Conservation (phyloP, 345 rosid genomes). For the Mallotus nudiflorus region DNA sequence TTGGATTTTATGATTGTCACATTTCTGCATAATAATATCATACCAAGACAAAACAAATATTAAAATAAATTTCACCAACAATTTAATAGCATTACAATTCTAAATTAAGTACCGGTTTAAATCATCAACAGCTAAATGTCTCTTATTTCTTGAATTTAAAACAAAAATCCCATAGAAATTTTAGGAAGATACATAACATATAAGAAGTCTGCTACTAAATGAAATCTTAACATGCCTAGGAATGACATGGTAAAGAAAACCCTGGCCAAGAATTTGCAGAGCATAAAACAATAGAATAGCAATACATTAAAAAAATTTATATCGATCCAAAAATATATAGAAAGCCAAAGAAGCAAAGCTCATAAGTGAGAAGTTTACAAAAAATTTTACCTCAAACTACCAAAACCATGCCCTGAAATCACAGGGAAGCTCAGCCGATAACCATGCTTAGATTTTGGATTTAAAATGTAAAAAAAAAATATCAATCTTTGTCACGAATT, state of each 20-base stretch:
- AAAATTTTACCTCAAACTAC: slow-evolving; percentile 3
- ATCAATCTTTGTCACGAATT: slow-evolving; percentile 4
- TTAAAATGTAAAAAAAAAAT: slow-evolving; percentile 8
- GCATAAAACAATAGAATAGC: not conserved
- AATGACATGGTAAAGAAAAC: not conserved
- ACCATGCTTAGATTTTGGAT: not conserved
- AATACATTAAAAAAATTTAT: too few species aligned
- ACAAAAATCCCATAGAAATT: not conserved
- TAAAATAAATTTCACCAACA: not conserved
- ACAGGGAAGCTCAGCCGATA: slow-evolving; percentile 5
- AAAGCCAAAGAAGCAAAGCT: not conserved
- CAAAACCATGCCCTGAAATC: not conserved
- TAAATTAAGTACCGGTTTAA: not conserved
- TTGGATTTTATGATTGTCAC: slow-evolving; percentile 78
- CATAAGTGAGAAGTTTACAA: not conserved
- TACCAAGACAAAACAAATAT: not conserved
- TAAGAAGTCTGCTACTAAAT: not conserved
- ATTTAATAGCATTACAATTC: not conserved
- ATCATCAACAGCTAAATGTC: not conserved
- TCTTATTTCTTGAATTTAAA: not conserved
- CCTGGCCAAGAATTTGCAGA: not conserved
- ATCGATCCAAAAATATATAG: not conserved
- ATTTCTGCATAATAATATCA: slow-evolving; percentile 38
- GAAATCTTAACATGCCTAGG: not conserved
- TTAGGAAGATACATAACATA: not conserved